Percentiles rank a stretch among this genome's conserved stretches.
These are phyloP conservation scores for Neurospora sp. DNA, from an alignment of 495 filamentous ascomycete genomes.

Conservation along the genomic window DNA sequence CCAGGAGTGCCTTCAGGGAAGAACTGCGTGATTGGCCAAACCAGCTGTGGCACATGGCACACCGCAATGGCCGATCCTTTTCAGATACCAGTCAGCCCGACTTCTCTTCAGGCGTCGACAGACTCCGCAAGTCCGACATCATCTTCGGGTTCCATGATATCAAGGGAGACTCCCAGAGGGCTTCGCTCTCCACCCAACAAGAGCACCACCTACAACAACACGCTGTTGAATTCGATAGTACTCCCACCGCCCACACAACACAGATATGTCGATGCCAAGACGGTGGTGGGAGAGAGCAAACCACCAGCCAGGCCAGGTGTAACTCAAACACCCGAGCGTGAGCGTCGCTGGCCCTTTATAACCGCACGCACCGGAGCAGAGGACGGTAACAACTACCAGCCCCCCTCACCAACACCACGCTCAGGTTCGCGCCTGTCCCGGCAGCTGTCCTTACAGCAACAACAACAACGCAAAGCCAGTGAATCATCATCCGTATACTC, in stretches of 20 bases:
- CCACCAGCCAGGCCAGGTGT: background rate
- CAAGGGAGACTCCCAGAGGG: background rate
- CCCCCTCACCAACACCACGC: background rate
- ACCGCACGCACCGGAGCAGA: background rate
- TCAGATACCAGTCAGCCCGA: constrained; percentile 2
- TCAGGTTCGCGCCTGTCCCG: background rate
- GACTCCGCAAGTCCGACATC: background rate
- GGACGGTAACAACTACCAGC: background rate
- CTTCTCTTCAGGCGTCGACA: background rate
- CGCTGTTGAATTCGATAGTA: background rate
- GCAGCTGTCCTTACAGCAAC: background rate
- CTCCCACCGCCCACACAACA: constrained; percentile 3
- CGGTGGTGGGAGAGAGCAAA: background rate
- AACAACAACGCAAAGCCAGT: constrained; percentile 4
- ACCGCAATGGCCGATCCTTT: background rate
- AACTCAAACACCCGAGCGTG: background rate
- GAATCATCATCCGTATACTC: constrained; percentile 19
- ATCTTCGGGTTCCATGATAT: background rate
- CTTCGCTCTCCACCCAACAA: background rate
- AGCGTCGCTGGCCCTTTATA: background rate
- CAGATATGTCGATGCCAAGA: background rate
- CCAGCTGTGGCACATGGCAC: background rate
- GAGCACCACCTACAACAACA: background rate
- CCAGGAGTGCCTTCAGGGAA: constrained; percentile 2
- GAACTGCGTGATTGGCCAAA: background rate